Base-by-base conservation (phyloP, 345 rosid genomes). In the Xanthoceras sorbifolium region DNA sequence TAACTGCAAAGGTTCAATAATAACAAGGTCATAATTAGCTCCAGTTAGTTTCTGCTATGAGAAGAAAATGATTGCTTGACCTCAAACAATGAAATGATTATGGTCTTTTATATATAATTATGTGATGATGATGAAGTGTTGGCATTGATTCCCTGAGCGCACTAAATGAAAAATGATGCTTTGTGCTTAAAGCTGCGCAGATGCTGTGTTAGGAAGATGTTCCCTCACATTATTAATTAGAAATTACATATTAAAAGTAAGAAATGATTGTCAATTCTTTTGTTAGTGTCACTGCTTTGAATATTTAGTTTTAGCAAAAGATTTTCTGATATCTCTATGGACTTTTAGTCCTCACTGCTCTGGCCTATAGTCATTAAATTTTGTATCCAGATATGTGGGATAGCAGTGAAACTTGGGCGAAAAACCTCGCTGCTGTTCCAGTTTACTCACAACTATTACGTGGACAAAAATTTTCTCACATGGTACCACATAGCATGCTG, bases 41-140 rank as follows among this genome's bases (percentile, higher is more conserved):
- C 8, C 22, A 25, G 26, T 59, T 38, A 32, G 44, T 38, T 59
- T 36, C 23, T 40, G 9, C 10, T 6, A 29, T 25, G 25, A 60
- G 26, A 60, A 60, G 14, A 60, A 62, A 34, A 40, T 25, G 57
- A 73, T 60, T 60, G 67, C 52, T 57, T 26, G 67, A 42, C 26
- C 15, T 28, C 60, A 31, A 10, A 52, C 17, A 40, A 6, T 31
- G 61, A 40, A 73, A 73, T 40, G 28, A 40, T 60, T 18, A 9
- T 14, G 26, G 3, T 20, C 31, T 61, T 61, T 59, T 6, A 1
- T 28, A 69, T 6, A 4, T 54, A 31, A 52, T 52, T 32, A 54
- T 54, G 48, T 54, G 74, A 54, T 32, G 60, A 22, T 22, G 36
- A n/a, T 20, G 62, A 22, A 31, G 20, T n/a, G 74, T 32, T 55